Evolutionary conservation across 148 eudicot genomes (phyloP).

Genomic region (Rhododendron henanense): DNA sequence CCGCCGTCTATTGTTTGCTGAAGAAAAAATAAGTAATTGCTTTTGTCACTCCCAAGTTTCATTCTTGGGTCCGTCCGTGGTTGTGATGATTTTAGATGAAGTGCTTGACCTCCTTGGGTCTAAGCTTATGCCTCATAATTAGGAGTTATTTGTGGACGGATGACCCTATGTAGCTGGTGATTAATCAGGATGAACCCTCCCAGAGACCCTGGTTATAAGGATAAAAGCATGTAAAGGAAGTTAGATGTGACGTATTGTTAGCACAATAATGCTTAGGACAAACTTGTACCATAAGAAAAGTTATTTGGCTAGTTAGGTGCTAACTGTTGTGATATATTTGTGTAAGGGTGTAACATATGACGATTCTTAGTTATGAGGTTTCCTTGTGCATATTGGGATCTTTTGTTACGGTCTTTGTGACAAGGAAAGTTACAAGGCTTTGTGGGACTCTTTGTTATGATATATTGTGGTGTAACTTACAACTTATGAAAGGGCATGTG

Average conservation of each 20-base stretch:
- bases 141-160: neutral
- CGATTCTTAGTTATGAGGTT: neutral
- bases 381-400: neutral
- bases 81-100: neutral
- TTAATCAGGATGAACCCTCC: neutral
- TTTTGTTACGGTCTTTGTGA: neutral
- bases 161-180: neutral
- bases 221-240: neutral
- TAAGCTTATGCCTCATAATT: neutral
- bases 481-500: neutral
- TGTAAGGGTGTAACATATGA: neutral
- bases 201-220: neutral
- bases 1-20: neutral
- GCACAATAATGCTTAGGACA: neutral
- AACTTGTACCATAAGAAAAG: neutral
- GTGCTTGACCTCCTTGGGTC: neutral
- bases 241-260: neutral
- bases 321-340: neutral
- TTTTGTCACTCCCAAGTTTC: neutral
- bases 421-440: neutral
- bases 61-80: neutral
- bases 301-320: neutral
- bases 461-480: neutral
- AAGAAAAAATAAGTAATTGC: neutral
- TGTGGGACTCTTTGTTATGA: neutral